Evolutionary conservation across 1,139 yeast species (phyloP), one percentile per base, ranked within the genome.

Genomic region (Suhomyces kunorum): DNA sequence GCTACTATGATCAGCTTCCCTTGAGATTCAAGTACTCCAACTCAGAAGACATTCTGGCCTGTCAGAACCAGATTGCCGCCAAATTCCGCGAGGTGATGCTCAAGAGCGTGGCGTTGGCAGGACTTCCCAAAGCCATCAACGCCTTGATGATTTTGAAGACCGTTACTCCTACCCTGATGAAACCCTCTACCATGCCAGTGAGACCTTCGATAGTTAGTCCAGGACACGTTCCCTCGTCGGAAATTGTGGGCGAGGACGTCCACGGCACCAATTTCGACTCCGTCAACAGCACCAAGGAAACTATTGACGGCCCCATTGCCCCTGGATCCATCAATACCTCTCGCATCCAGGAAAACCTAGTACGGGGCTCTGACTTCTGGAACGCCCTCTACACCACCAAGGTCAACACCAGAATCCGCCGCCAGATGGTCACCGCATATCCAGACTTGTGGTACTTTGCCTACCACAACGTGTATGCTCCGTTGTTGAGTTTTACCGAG

Each of bases 391-490:
- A 89, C 58, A 80, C 83, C 35, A 66, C 64, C 38, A 89, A 88
- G 58, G 80, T 89, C 20, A 77, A 88, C 35, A 63, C 66, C 16
- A 68, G 95, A 22, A 87, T 89, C 27, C 71, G 72, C 37, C 73
- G 74, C 39, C 95, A 88, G 53, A 71, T 89, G 78, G 61, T 71
- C 39, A 67, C 77, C 2, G 85, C 95, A 11, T 87, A 88, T 58
- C 96, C 96, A 0, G 97, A 89, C 58, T 72, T 89, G 45, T 86
- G 92, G 81, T 73, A 77, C 46, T 84, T 74, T 55, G 81, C 94
- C 0, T 68, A 83, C 42, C 79, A 81, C 44, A 81, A 84, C 54
- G 90, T 85, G 11, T 90, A 89, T 55, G 80, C 87, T 0, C 89
- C 95, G 11, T 61, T 89, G 32, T 71, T 89, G 43, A 83, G 95